Conservation (phyloP, 345 rosid genomes). For the Sonneratia caseolaris region DNA sequence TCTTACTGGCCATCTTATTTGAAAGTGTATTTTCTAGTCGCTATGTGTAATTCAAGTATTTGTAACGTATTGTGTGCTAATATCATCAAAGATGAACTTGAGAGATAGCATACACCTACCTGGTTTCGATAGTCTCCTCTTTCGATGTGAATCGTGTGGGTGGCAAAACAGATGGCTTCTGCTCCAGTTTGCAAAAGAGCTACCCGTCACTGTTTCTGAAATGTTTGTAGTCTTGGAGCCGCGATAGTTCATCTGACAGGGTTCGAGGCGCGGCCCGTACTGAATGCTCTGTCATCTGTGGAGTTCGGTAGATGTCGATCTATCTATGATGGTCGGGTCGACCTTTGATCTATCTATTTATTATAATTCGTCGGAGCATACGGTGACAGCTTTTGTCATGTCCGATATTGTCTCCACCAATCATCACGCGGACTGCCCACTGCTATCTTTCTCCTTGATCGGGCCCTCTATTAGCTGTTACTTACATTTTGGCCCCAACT, state of each 20-base stretch:
- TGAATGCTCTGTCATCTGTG: too few relatives aligned
- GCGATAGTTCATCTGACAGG: too few relatives aligned
- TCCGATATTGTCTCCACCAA: not conserved
- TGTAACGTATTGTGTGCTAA: too few relatives aligned
- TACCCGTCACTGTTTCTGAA: not conserved
- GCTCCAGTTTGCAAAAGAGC: not conserved
- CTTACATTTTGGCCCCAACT: not conserved
- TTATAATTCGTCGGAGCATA: not conserved
- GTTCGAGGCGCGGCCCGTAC: too few relatives aligned
- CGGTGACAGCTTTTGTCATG: not conserved
- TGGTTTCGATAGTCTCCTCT: not conserved
- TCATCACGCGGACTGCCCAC: not conserved
- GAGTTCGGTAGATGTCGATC: too few relatives aligned
- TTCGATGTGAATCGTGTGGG: not conserved
- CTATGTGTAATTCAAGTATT: too few relatives aligned
- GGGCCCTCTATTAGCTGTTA: not conserved
- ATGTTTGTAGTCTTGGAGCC: not conserved
- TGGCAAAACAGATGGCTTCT: not conserved
- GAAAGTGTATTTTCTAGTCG: too few relatives aligned
- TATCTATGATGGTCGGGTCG: too few relatives aligned
- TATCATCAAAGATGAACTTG: too few relatives aligned
- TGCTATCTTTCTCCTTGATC: not conserved
- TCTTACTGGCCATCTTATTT: too few relatives aligned
- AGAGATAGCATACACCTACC: too few relatives aligned
- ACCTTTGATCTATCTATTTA: too few relatives aligned